Evolutionary conservation across 108 stramenopile genomes (phyloP), one percentile per base, ranked within the genome.

Genomic region (Bacterosira constricta): DNA sequence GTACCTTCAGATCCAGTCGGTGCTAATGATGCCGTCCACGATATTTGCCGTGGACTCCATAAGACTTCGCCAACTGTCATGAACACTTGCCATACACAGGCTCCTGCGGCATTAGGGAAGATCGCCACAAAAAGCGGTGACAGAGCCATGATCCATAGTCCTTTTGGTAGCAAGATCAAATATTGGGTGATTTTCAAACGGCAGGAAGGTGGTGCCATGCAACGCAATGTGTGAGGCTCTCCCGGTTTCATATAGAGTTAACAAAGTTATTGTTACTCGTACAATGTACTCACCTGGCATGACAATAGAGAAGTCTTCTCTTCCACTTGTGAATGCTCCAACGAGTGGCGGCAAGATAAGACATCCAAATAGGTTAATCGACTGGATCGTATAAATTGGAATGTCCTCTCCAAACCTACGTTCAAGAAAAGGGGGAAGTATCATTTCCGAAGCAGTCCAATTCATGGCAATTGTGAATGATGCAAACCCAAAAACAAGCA

Each of bases 21-120:
- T 20, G 80, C 80, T 23, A 81, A 49, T 6, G 67, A 45, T 7
- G 74, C 67, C 4, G 63, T 56, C 80, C 80, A 81, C 0, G 72
- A 47, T 31, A 47, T 46, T 46, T 68, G 67, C 2, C 81, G 56
- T 2, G 81, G 81, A 34, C 61, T 61, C 81, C 81, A 82, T 13
- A 82, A 34, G 3, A 78, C 71, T 47, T 82, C 75, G 15, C 81
- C 81, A 6, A 66, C 36, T 7, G 81, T 82, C 75, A 82, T 54
- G 30, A 76, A 51, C 35, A 77, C 64, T 47, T 78, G 76, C 81
- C 81, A 82, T 11, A 45, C 45, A 47, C 65, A 72, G 17, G 81
- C 71, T 32, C 71, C 71, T n/a, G 44, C 26, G 9, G 53, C 62
- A 44, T 63, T 66, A 21, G 71, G 64, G 25, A 17, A 73, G 3